Base-by-base conservation (phyloP, 331 rosid species). In the Rosa hybrid region DNA sequence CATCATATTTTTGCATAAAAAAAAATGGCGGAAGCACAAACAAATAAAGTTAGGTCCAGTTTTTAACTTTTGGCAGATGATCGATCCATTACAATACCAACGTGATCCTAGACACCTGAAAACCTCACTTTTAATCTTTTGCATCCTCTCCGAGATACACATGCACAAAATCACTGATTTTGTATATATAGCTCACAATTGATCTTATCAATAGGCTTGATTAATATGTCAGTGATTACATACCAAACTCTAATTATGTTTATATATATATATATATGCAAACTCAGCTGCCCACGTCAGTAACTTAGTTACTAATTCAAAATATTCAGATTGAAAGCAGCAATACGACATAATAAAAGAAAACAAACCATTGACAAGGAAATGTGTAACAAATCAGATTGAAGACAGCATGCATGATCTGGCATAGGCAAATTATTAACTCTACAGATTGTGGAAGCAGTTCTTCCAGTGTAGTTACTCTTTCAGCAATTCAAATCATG, bases 371-470 rank as follows among this genome's bases (percentile, higher is more conserved):
- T 59, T 7, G 12, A n/a, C 17, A 62, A 62, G 41, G 62, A 60
- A 72, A 27, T 38, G 18, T 30, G 34, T 30, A 30, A 30, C 34
- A 30, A 30, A 30, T 30, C 2, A 30, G 34, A 30, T 30, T 30
- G 34, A 30, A 30, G 34, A 30, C 34, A 30, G 34, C 67, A 74
- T 18, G 13, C 67, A 20, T 74, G 3, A 48, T 2, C n/a, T 51
- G 2, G 44, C 68, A 34, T 48, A 78, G 42, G 34, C 42, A 75
- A 78, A 59, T 25, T 27, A 73, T 82, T 87, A 94, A 97, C 97
- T 85, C 86, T 27, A 78, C 75, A 79, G 90, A 85, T 82, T 81
- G 74, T 64, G 98, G 97, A 75, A 94, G 97, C 83, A 94, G 83
- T 64, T 87, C 87, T 59, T 84, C 93, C 79, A 94, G 83, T 20